Base-by-base conservation (phyloP, 2,329 filamentous ascomycete species). In the Aspergillus glaucus region DNA sequence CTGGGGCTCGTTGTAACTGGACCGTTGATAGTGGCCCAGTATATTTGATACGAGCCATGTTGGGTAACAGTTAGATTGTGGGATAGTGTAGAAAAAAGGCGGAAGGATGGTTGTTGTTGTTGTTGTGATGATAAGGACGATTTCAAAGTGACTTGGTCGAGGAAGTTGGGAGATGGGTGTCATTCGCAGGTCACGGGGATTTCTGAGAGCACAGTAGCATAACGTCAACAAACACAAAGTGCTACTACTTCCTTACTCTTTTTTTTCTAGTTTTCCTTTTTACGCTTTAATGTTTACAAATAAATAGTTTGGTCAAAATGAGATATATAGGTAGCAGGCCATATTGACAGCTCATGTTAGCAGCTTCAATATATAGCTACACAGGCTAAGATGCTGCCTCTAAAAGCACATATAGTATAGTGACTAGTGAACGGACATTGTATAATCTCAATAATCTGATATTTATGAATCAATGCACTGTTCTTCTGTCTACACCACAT, bases 11-110 rank as follows among this genome's bases (percentile, higher is more conserved):
- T 28, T 59, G 56, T 44, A 56, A 17, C 47, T 57, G 55, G 19
- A 51, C 53, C 26, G 56, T 43, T 41, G 54, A 51, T 17, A 45
- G 43, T 34, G 56, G 59, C 9, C 48, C 54, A 44, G 55, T 57
- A 48, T 51, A 57, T 44, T 61, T 61, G 51, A 60, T 56, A 34
- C 61, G 56, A 49, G 53, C 60, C 61, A 62, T 61, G 39, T 22
- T 49, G 46, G 19, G 37, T 17, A 21, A 21, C 10, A 6, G 12
- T 37, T 8, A 46, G 22, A 17, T 19, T n/a, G 6, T 15, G 9
- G 12, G 17, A 14, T 22, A 15, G 9, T 28, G 14, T 45, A 19
- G n/a, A 15, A 7, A 12, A 19, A 10, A 7, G 37, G 17, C 10
- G 15, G 9, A 14, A 19, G 10, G 17, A 22, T 22, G 37, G 12